Percentiles rank a stretch among this genome's conserved stretches.
phyloP scores from a whole-genome alignment of 805 yeast genomes.

The Starmerella apis region DNA sequence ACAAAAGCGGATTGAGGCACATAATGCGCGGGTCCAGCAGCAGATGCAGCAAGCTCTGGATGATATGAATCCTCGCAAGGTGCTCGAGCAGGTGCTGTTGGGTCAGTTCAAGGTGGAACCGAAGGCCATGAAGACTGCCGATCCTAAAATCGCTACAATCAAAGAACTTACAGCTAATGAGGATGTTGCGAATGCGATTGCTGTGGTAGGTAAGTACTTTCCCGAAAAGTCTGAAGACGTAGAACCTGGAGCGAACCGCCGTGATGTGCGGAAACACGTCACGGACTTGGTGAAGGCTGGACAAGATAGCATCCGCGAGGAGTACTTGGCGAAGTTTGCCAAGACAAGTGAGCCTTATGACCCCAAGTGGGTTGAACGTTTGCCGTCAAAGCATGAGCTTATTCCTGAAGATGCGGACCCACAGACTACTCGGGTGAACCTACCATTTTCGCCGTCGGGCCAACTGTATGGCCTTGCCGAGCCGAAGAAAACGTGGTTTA shows the following conservation, averaged over 20 bases:
- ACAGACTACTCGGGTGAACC: constrained; percentile 36
- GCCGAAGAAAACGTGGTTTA: constrained; percentile 71
- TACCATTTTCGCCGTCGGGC: constrained; percentile 37
- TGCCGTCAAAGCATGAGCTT: constrained; percentile 37
- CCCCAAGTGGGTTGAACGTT: constrained; percentile 42
- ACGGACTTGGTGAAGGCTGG: constrained; percentile 27
- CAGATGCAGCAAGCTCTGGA: constrained; percentile 35
- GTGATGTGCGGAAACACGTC: constrained; percentile 28
- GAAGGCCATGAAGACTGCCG: constrained; percentile 29
- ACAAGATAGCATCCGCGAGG: constrained; percentile 24
- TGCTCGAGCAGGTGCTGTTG: constrained; percentile 26
- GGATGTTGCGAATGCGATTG: background rate
- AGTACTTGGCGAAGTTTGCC: constrained; percentile 19
- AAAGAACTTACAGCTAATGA: background rate
- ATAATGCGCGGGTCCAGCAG: constrained; percentile 37
- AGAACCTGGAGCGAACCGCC: constrained; percentile 7
- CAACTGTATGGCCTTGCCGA: constrained; percentile 69
- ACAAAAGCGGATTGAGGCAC: constrained; percentile 32
- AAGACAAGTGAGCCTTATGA: constrained; percentile 36
- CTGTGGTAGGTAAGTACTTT: constrained; percentile 1
- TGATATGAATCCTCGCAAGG: constrained; percentile 30
- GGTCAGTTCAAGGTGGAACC: constrained; percentile 28
- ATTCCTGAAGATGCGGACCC: constrained; percentile 36
- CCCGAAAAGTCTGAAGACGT: constrained; percentile 4
- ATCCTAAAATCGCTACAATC: constrained; percentile 19